Evolutionary conservation across 768 basidiomycete species (phyloP), one percentile per base, ranked within the genome.

Genomic region (Leccinum incarnatum): DNA sequence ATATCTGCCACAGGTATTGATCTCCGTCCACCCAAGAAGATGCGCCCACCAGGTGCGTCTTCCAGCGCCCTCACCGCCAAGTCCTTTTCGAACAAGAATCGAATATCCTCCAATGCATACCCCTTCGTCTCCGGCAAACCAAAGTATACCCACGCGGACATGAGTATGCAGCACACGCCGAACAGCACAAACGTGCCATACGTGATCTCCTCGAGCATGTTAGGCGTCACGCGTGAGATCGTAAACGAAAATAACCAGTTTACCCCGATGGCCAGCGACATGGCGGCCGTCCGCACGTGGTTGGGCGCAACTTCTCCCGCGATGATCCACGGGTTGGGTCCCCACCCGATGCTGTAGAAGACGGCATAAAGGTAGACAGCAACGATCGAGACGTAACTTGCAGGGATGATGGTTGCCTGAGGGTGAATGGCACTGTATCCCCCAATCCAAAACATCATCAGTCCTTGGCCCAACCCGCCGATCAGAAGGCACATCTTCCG

Each of bases 401-500:
- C 71, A 50, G 72, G 68, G 6, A 71, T 68, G 46, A 76, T 52
- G 40, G 56, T 69, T 2, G 51, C 3, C 48, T 65, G 58, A 1
- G 72, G 68, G 58, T 77, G 77, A 12, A 72, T 48, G 25, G 65
- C 75, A 21, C 59, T 60, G 54, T 74, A 77, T 36, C 71, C 73
- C 7, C 67, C 74, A 29, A 76, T 72, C 72, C 72, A 78, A 15
- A 78, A 59, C 76, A 78, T 78, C 67, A 59, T 62, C 17, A 52
- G 40, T 14, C 76, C 76, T 63, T 83, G 83, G 5, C 81, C 80
- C 7, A 82, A 58, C 21, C 80, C 79, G 12, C 81, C 81, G 50
- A 79, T 69, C 45, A 84, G 72, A n/a, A 84, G 70, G 56, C 78
- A 82, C 51, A 63, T 71, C 62, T 83, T 84, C 53, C 81, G 76